Conservation (phyloP, 495 filamentous ascomycete species). For the Bombardia bombarda region DNA sequence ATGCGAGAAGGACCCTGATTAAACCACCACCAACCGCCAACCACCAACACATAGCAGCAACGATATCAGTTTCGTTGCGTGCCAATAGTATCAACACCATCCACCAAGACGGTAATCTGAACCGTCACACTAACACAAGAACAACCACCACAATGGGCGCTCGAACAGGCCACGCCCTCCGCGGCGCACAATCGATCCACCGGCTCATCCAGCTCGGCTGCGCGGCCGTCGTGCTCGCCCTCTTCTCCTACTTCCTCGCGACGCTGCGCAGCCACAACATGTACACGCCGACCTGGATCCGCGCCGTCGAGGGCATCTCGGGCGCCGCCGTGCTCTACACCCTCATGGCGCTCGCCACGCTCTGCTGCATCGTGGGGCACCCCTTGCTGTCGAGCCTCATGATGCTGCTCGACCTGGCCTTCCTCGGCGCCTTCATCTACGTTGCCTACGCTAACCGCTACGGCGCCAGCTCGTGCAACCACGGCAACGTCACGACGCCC, state of each 20-base stretch:
- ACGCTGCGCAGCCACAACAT: slow-evolving; percentile 50
- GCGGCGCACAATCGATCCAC: slow-evolving; percentile 53
- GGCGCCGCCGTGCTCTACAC: slow-evolving; percentile 67
- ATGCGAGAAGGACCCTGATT: no score
- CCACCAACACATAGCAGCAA: no score
- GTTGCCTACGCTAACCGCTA: slow-evolving; percentile 51
- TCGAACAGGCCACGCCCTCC: slow-evolving; percentile 48
- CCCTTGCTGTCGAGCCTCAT: slow-evolving; percentile 58
- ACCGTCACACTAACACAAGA: neutral
- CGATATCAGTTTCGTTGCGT: no score
- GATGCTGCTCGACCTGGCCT: slow-evolving; percentile 55
- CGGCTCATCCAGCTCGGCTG: slow-evolving; percentile 65
- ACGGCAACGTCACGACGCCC: slow-evolving; percentile 52
- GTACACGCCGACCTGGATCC: slow-evolving; percentile 53
- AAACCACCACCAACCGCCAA: no score
- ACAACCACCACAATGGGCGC: slow-evolving; percentile 24
- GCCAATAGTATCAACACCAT: no score
- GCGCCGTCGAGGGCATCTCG: slow-evolving; percentile 75
- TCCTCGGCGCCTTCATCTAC: slow-evolving; percentile 52
- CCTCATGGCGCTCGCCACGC: slow-evolving; percentile 58
- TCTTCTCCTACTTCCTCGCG: slow-evolving; percentile 71
- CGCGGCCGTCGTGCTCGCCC: slow-evolving; percentile 62
- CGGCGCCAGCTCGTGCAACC: slow-evolving; percentile 55
- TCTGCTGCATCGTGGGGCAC: slow-evolving; percentile 71
- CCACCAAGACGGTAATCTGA: no score